These are phyloP conservation scores for Wickerhamomyces silvicola DNA, from an alignment of 805 yeast genomes.

Conservation along the genomic window DNA sequence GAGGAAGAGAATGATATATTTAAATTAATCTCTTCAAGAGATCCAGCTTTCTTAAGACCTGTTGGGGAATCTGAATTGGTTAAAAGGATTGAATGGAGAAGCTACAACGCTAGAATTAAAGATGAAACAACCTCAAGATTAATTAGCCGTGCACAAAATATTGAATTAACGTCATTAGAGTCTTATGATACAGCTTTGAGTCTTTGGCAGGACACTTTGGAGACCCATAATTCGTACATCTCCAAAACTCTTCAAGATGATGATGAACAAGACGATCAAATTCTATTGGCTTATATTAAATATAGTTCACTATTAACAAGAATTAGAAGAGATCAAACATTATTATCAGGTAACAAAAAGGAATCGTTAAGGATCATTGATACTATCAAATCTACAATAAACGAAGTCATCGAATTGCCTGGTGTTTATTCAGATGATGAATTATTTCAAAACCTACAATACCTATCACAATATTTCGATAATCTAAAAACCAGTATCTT, in stretches of 20 bases:
- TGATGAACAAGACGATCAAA: slow-evolving; percentile 64
- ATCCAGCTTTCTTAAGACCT: slow-evolving; percentile 14
- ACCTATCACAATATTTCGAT: slow-evolving; percentile 42
- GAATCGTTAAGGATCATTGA: slow-evolving; percentile 31
- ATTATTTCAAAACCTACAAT: slow-evolving; percentile 45
- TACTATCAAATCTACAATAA: slow-evolving; percentile 43
- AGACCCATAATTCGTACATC: slow-evolving; percentile 49
- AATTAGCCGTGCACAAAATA: slow-evolving; percentile 35
- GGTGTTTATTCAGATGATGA: slow-evolving; percentile 88
- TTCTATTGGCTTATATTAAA: slow-evolving; percentile 67
- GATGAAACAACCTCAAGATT: slow-evolving; percentile 69
- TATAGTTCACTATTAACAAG: slow-evolving; percentile 61
- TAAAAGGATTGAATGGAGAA: slow-evolving; percentile 49
- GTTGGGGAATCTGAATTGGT: slow-evolving; percentile 27
- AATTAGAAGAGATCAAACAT: slow-evolving; percentile 58
- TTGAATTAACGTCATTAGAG: slow-evolving; percentile 29
- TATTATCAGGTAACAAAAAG: slow-evolving; percentile 22
- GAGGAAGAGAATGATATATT: slow-evolving; percentile 32
- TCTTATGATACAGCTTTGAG: slow-evolving; percentile 51
- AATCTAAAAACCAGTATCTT: slow-evolving; percentile 37
- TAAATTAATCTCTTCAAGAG: slow-evolving; percentile 31
- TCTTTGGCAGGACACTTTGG: slow-evolving; percentile 67
- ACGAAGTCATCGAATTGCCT: slow-evolving; percentile 70
- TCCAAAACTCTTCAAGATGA: slow-evolving; percentile 42
- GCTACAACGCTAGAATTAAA: slow-evolving; percentile 53